Evolutionary conservation across 495 filamentous ascomycete genomes (phyloP).

Genomic region (Diplogelasinospora grovesii): DNA sequence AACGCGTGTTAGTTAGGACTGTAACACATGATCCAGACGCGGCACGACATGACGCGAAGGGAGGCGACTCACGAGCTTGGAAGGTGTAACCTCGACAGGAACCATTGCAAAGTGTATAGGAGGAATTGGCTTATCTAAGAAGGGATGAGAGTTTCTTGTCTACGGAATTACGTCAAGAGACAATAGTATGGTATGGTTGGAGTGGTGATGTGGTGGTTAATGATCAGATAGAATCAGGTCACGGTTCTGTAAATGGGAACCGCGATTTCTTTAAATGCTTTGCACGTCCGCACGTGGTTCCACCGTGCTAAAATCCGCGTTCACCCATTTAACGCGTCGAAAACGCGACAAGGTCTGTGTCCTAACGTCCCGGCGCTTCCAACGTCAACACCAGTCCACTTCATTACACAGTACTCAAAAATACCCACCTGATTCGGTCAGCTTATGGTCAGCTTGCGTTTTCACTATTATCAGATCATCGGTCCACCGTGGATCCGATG

Average conservation of each 20-base stretch:
- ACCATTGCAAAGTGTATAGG: constrained; percentile 43
- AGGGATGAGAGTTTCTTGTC: constrained; percentile 2
- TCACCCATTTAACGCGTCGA: too few species aligned
- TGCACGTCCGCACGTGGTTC: constrained; percentile 17
- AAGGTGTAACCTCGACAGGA: constrained; percentile 71
- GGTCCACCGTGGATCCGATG: too few species aligned
- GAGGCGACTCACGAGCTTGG: constrained; percentile 65
- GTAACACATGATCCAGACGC: constrained; percentile 9
- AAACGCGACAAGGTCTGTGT: constrained; percentile 12
- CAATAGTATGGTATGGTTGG: too few species aligned
- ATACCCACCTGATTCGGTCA: constrained; percentile 11
- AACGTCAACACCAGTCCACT: constrained; percentile 2
- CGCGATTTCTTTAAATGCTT: constrained; percentile 26
- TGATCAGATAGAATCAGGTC: constrained; percentile 9
- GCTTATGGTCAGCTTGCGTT: too few species aligned
- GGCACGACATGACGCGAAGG: constrained; percentile 8
- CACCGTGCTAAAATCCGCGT: constrained; percentile 8
- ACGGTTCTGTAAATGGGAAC: constrained; percentile 3
- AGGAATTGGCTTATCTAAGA: constrained; percentile 3
- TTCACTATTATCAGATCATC: constrained; percentile 7
- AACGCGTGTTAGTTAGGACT: constrained; percentile 30
- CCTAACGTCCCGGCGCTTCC: not conserved
- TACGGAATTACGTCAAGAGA: too few species aligned
- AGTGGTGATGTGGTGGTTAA: not conserved
- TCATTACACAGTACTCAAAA: constrained; percentile 3